Base-by-base conservation (phyloP, 208 protist species). In the Vickermania spadyakhi region DNA sequence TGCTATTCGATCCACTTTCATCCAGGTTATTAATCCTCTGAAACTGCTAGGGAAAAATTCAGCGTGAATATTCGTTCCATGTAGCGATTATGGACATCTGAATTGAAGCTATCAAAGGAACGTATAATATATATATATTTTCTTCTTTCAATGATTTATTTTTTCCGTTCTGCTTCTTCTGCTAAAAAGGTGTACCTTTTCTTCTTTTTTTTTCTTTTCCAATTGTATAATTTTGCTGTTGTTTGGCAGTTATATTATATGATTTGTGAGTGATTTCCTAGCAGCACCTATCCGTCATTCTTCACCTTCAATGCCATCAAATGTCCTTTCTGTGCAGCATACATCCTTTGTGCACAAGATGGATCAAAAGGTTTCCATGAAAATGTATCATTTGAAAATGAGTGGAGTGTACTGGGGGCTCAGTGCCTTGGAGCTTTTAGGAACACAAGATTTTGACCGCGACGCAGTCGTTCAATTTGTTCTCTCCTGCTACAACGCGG, bases 401-500 rank as follows among this genome's bases (percentile, higher is more conserved):
- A 98, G 79, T 72, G 97, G 95, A 26, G 80, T 97, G 7, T 99
- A 99, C 72, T 99, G 98, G 98, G 97, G 96, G 3, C 60, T 98
- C 25, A 84, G 75, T 31, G 93, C 89, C 27, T 65, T 97, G 27
- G 51, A 77, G 14, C 65, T 97, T n/a, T 60, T 97, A 13, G 72
- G 70, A 21, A 55, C 75, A 1, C 55, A 81, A 4, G 76, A 94
- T 60, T 93, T 97, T 62, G 63, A 96, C n/a, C 67, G 60, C 7
- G 79, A 92, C 0, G 77, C 91, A 18, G 84, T 99, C 21, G 64
- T 98, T 3, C n/a, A 54, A 0, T 99, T 98, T 81, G 81, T 99
- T 1, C 18, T 91, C 3, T 72, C 58, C 5, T 99, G 98, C 70
- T 78, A 86, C 62, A 87, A 98, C 63, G 57, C 60, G 29, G 87